A percentile compares a stretch with the other conserved stretches of the same genome.
phyloP scores from a whole-genome alignment of 2,329 filamentous ascomycete species.

The Aspergillus neotritici region DNA sequence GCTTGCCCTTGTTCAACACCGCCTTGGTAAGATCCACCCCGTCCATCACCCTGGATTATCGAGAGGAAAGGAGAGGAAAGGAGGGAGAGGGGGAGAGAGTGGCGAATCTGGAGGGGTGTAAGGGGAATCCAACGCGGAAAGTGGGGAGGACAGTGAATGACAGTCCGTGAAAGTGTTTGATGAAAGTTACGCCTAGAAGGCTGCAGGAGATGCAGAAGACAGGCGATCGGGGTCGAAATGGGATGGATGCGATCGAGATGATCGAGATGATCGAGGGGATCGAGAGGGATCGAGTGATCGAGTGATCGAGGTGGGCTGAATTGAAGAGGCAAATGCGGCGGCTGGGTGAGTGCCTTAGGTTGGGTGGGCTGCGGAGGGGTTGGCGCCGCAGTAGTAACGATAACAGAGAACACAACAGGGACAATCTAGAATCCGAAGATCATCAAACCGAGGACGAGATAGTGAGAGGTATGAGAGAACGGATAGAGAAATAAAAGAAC shows the following conservation, averaged over 20 bases:
- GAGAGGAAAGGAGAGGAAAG: conserved; percentile 3
- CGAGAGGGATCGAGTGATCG: not conserved
- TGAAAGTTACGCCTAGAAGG: not conserved
- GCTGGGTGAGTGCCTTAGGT: not conserved
- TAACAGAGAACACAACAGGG: no score
- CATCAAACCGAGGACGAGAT: no score
- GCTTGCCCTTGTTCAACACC: conserved; percentile 61
- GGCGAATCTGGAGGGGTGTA: conserved; percentile 4
- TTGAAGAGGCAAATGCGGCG: not conserved
- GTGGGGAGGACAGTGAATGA: not conserved
- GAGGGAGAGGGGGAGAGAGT: conserved; percentile 1
- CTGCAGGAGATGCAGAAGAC: no score
- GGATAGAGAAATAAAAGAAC: no score
- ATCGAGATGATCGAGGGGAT: no score
- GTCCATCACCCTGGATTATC: conserved; percentile 51
- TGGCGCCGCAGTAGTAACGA: not conserved
- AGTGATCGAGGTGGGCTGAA: not conserved
- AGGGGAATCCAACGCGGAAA: not conserved
- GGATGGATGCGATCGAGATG: not conserved
- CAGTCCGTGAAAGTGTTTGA: not conserved
- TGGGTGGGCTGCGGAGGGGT: conserved; percentile 1
- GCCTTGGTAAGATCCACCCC: conserved; percentile 59
- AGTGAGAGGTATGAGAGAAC: no score
- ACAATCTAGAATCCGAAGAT: no score
- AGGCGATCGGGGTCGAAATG: not conserved